phyloP scores from a whole-genome alignment of 805 yeast species.

The Schwanniomyces sp. region DNA sequence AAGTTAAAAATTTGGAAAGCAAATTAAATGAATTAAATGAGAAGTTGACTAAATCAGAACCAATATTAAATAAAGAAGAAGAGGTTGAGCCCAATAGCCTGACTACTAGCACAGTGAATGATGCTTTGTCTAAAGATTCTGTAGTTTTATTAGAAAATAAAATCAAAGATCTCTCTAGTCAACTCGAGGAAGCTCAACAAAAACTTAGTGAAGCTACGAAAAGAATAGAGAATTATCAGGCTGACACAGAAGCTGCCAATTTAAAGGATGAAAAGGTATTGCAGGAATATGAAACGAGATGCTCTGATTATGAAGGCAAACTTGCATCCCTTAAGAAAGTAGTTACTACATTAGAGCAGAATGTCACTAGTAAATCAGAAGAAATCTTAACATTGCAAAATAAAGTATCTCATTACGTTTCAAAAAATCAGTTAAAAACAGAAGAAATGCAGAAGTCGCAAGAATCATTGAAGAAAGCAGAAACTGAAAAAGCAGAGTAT shows the following conservation, averaged over 20 bases:
- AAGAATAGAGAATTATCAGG: not conserved
- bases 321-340: not conserved
- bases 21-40: not conserved
- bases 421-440: not conserved
- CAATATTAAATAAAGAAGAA: not conserved
- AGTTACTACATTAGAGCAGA: not conserved
- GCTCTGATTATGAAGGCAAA: not conserved
- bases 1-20: slow-evolving; percentile 4
- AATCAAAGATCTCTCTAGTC: not conserved
- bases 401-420: not conserved
- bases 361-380: not conserved
- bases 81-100: too few species aligned
- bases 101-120: too few species aligned
- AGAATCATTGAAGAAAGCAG: not conserved
- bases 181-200: not conserved
- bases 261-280: not conserved
- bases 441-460: not conserved
- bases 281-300: not conserved
- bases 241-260: not conserved
- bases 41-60: not conserved
- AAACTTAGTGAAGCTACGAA: not conserved
- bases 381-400: not conserved
- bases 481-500: slow-evolving; percentile 5
- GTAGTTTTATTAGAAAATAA: slow-evolving; percentile 2
- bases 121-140: not conserved